Conservation (phyloP, 1,139 yeast genomes). For the Geotrichum restrictum region DNA sequence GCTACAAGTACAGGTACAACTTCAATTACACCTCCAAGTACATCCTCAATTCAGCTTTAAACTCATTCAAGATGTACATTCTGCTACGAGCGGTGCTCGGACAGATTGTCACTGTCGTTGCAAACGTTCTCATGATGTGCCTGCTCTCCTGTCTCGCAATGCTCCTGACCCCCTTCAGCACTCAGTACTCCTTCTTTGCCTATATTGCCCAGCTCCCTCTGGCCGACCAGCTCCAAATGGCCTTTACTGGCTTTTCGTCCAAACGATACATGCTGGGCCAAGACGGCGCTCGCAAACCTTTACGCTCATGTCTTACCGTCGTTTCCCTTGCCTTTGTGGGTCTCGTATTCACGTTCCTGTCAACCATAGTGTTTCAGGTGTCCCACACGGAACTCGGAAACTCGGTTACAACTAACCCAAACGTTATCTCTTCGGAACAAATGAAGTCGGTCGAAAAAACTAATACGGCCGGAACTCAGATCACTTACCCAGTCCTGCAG, state of each 20-base stretch:
- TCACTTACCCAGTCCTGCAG: slow-evolving; percentile 10
- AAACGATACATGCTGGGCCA: slow-evolving; percentile 18
- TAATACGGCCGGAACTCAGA: neutral
- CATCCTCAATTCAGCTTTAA: neutral
- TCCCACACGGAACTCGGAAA: slow-evolving; percentile 14
- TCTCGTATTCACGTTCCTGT: slow-evolving; percentile 12
- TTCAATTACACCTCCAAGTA: no score
- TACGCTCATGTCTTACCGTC: slow-evolving; percentile 2
- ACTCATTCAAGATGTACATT: slow-evolving; percentile 1
- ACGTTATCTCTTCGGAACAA: neutral
- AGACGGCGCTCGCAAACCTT: slow-evolving; percentile 13
- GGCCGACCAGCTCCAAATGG: slow-evolving; percentile 17
- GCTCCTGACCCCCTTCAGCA: slow-evolving; percentile 16
- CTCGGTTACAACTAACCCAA: neutral
- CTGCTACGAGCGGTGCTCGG: slow-evolving; percentile 13
- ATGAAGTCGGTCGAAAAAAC: neutral
- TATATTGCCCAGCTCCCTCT: slow-evolving; percentile 18
- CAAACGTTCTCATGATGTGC: slow-evolving; percentile 17
- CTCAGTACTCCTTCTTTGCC: slow-evolving; percentile 9
- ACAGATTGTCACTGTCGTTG: slow-evolving; percentile 19
- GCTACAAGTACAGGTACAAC: no score
- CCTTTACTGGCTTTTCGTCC: slow-evolving; percentile 12
- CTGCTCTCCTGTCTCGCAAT: slow-evolving; percentile 16
- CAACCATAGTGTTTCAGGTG: slow-evolving; percentile 18
- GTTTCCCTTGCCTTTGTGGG: slow-evolving; percentile 9